Evolutionary conservation across 2,329 filamentous ascomycete genomes (phyloP).

Genomic region (Talaromyces albobiverticillius): DNA sequence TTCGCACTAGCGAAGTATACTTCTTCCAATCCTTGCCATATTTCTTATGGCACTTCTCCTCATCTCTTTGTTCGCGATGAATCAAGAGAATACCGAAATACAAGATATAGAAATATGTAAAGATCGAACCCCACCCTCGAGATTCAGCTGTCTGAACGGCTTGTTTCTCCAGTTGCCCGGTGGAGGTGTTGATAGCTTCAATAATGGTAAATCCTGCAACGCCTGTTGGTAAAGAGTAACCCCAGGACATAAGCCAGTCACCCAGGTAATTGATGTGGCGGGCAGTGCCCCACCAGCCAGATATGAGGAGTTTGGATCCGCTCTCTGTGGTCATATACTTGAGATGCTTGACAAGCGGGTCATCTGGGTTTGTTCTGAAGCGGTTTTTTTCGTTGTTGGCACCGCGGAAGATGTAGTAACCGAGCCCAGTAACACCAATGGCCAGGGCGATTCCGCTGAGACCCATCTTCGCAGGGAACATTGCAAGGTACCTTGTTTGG

Average conservation of each 20-base stretch:
- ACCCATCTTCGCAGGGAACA: constrained; percentile 78
- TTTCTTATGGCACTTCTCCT: constrained; percentile 86
- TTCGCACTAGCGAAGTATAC: constrained; percentile 80
- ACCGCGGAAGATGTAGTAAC: constrained; percentile 91
- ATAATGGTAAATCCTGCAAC: constrained; percentile 75
- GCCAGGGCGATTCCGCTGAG: constrained; percentile 63
- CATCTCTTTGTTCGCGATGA: constrained; percentile 82
- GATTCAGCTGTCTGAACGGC: constrained; percentile 71
- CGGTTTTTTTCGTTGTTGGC: constrained; percentile 93
- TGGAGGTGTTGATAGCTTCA: constrained; percentile 44
- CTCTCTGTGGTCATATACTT: constrained; percentile 80
- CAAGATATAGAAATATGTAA: constrained; percentile 92
- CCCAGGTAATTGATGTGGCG: constrained; percentile 95
- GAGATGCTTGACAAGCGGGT: constrained; percentile 75
- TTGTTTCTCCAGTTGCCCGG: constrained; percentile 66
- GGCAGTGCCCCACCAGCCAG: constrained; percentile 90
- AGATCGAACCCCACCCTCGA: constrained; percentile 76
- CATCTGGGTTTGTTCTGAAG: constrained; percentile 82
- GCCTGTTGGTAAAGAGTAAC: constrained; percentile 83
- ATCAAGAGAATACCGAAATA: constrained; percentile 87
- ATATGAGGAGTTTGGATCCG: constrained; percentile 75
- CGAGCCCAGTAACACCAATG: constrained; percentile 63
- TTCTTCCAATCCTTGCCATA: constrained; percentile 90
- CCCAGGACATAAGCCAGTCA: constrained; percentile 92
- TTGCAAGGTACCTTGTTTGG: constrained; percentile 79